These are phyloP conservation scores for Ogataea siamensis DNA, from an alignment of 805 yeast genomes.

Conservation along the genomic window DNA sequence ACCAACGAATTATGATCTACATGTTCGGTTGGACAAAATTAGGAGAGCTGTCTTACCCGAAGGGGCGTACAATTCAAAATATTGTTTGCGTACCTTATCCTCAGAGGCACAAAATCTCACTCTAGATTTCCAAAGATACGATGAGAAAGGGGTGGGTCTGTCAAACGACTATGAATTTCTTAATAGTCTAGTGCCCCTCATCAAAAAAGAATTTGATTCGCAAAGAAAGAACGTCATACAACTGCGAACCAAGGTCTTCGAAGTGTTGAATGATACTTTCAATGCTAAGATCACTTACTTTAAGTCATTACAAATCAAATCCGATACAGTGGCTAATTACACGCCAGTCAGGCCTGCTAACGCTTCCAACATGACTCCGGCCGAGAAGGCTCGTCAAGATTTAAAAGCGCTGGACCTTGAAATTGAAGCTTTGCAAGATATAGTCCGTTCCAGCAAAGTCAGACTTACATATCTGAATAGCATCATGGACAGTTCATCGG, in stretches of 20 bases:
- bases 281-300: conserved; percentile 82
- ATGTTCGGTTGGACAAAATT: conserved; percentile 29
- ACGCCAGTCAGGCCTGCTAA: conserved; percentile 29
- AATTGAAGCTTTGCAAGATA: conserved; percentile 14
- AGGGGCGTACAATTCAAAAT: conserved; percentile 34
- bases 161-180: conserved; percentile 22
- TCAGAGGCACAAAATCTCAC: conserved; percentile 29
- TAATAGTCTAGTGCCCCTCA: conserved; percentile 1
- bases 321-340: conserved; percentile 71
- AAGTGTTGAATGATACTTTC: conserved; percentile 59
- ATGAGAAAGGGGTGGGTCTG: conserved; percentile 15
- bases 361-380: conserved; percentile 17
- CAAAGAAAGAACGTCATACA: conserved; percentile 42
- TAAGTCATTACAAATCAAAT: conserved; percentile 77
- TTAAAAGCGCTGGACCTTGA: conserved; percentile 16
- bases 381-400: conserved; percentile 24
- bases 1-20: conserved; percentile 32
- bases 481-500: conserved; percentile 30
- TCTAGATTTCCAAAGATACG: conserved; percentile 26
- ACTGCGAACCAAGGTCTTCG: conserved; percentile 48
- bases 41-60: conserved; percentile 33
- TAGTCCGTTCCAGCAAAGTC: conserved; percentile 34
- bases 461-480: conserved; percentile 50
- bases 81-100: conserved; percentile 25
- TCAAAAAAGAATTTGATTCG: conserved; percentile 38